Base-by-base conservation (phyloP, 805 yeast genomes). In the Myxozyma vanderwaltii region DNA sequence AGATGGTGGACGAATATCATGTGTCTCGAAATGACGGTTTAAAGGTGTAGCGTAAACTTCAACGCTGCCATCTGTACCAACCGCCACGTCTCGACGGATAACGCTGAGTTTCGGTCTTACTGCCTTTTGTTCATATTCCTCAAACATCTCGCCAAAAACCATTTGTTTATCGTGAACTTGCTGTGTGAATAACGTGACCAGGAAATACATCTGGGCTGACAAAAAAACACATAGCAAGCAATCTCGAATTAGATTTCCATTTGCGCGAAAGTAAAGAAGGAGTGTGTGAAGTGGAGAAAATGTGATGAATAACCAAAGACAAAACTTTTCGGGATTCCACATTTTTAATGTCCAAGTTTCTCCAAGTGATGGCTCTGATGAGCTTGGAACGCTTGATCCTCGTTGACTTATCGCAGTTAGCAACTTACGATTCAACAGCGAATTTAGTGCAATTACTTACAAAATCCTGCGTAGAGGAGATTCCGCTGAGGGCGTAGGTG, bases 301-400 rank as follows among this genome's bases (percentile, higher is more conserved):
- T 1, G 81, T 71, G 1, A 82, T 75, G 29, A 81, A 77, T 1
- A 86, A 65, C 49, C 76, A 72, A 4, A 86, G 74, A 33, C 78
- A 78, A 69, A 86, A 84, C 63, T 76, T 76, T 0, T 86, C 79
- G 0, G 92, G 92, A 44, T 77, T 76, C 95, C 95, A 88, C 51
- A 86, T 80, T 19, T 73, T 74, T 43, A 88, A 70, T 58, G 82
- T 80, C 82, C 86, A 86, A 1, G 65, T 38, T 13, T 68, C 59
- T 10, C 36, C 54, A 4, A 39, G 12, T 13, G 47, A 26, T 41
- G 23, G 38, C 8, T 41, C 48, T 4, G 36, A 8, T 35, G 36
- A 27, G 17, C 41, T 10, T 7, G 45, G 8, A n/a, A 7, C 13
- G 8, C 23, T 24, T 2, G 26, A 17, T 17, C 50, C 45, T 23